Conservation (phyloP, 2,329 filamentous ascomycete genomes). For the Talaromyces sp. region DNA sequence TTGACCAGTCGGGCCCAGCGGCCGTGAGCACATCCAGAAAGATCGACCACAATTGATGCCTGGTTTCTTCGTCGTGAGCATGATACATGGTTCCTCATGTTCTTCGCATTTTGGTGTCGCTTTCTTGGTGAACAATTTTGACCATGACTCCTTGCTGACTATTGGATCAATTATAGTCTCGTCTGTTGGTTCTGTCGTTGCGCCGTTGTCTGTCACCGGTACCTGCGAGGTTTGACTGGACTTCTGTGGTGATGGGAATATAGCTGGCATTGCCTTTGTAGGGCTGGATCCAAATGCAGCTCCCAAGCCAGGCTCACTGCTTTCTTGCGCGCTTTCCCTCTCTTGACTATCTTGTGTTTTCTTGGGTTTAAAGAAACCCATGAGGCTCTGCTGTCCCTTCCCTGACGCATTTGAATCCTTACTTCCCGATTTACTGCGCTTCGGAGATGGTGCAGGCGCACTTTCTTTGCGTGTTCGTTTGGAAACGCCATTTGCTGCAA, state of each 20-base stretch:
- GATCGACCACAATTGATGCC: constrained; percentile 71
- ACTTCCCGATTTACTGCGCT: constrained; percentile 49
- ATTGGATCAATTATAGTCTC: constrained; percentile 63
- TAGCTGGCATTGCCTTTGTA: background rate
- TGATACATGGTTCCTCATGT: constrained; percentile 82
- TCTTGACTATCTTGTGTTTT: constrained; percentile 20
- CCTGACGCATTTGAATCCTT: constrained; percentile 24
- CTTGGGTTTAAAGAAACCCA: constrained; percentile 74
- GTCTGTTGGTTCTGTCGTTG: constrained; percentile 24
- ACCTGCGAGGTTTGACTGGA: background rate
- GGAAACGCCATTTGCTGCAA: constrained; percentile 24
- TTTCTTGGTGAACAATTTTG: constrained; percentile 73
- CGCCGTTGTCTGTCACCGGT: background rate
- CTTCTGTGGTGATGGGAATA: background rate
- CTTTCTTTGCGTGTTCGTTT: constrained; percentile 32
- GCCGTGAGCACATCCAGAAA: constrained; percentile 69
- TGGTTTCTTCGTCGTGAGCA: constrained; percentile 78
- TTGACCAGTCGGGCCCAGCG: constrained; percentile 77
- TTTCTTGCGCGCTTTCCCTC: background rate
- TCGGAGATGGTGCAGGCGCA: constrained; percentile 37
- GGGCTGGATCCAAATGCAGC: background rate
- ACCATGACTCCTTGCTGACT: constrained; percentile 76
- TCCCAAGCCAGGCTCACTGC: background rate
- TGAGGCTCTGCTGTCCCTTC: constrained; percentile 61
- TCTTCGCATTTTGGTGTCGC: constrained; percentile 72